Evolutionary conservation across 176 grass and related monocot species (phyloP).

Genomic region (Poa annua): DNA sequence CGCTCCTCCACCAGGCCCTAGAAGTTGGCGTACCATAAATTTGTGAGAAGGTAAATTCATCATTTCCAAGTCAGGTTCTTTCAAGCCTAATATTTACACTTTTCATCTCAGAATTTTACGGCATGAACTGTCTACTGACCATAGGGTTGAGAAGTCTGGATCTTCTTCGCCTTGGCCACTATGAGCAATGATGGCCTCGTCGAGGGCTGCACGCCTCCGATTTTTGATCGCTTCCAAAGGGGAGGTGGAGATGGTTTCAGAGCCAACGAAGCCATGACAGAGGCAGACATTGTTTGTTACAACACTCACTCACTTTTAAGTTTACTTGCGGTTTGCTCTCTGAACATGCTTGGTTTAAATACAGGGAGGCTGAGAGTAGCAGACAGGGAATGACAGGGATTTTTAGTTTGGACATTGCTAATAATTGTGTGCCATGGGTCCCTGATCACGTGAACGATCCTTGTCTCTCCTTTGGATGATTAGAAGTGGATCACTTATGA

Average conservation of each 20-base stretch:
- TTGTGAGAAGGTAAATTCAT: constrained; percentile 25
- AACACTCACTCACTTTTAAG: constrained; percentile 22
- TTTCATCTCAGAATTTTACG: not conserved
- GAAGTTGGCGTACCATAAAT: constrained; percentile 7
- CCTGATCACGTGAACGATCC: constrained; percentile 38
- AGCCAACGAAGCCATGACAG: constrained; percentile 33
- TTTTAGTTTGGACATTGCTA: constrained; percentile 21
- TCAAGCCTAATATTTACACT: not conserved
- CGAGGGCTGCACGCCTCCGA: not conserved
- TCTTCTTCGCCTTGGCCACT: constrained; percentile 53
- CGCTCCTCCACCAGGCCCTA: constrained; percentile 51
- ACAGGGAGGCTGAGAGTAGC: constrained; percentile 15
- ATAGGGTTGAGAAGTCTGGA: constrained; percentile 52
- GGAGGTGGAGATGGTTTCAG: constrained; percentile 33
- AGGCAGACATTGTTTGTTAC: constrained; percentile 11
- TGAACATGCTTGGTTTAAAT: constrained; percentile 33
- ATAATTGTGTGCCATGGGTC: constrained; percentile 34
- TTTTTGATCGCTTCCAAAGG: not conserved
- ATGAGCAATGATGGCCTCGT: constrained; percentile 29
- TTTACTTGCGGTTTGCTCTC: not conserved
- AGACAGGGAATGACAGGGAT: constrained; percentile 13
- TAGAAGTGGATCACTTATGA: not conserved
- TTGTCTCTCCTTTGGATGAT: constrained; percentile 26
- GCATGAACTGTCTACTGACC: constrained; percentile 34
- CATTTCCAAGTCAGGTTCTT: not conserved